These are phyloP conservation scores for Sporothrix protearum DNA, from an alignment of 2,329 filamentous ascomycete genomes.

Conservation along the genomic window DNA sequence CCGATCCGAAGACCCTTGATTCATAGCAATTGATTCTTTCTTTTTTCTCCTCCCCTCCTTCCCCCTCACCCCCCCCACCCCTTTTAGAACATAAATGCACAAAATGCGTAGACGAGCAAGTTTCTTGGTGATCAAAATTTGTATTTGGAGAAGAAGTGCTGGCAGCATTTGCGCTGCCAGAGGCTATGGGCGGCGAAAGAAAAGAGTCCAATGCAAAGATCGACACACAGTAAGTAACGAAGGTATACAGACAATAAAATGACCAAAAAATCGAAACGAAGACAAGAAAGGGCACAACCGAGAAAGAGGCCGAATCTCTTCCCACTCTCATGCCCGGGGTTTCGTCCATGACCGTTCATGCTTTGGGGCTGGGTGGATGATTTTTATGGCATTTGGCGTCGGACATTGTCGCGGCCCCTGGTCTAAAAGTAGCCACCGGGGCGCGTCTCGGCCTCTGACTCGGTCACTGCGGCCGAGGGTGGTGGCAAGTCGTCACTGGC, in stretches of 20 bases:
- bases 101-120: background rate
- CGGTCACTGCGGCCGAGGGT: background rate
- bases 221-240: background rate
- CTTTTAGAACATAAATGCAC: background rate
- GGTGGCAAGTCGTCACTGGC: constrained; percentile 16
- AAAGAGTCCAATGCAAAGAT: background rate
- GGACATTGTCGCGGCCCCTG: background rate
- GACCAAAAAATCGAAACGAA: background rate
- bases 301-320: background rate
- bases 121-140: background rate
- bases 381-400: background rate
- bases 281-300: background rate
- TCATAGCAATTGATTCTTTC: background rate
- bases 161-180: background rate
- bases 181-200: background rate
- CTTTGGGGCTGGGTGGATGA: background rate
- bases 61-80: too few relatives aligned
- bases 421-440: constrained; percentile 3
- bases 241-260: background rate
- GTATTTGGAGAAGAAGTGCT: background rate
- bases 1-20: background rate
- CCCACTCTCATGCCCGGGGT: background rate
- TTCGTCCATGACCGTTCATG: background rate
- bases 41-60: too few relatives aligned
- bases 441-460: background rate